Base-by-base conservation (phyloP, 768 basidiomycete genomes). In the Calocybe indica region DNA sequence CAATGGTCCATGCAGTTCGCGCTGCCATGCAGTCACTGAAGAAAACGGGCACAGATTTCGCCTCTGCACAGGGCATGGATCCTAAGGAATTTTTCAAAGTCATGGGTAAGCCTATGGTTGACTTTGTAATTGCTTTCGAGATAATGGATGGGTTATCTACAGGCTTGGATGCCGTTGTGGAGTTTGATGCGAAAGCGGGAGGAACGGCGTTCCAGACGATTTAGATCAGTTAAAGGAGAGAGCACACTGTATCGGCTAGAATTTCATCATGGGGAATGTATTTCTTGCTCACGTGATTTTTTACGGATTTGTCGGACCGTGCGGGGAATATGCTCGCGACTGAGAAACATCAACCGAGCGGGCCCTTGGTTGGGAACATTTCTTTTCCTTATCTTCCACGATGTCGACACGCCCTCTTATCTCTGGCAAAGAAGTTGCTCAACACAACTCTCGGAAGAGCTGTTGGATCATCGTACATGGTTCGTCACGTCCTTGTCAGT, bases 391-490 rank as follows among this genome's bases (percentile, higher is more conserved):
- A 5, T 32, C 29, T 43, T 33, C 14, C 11, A 15, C 40, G 10
- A 15, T 37, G 36, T 14, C 36, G 36, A 22, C 29, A 32, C 30
- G 42, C 42, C 12, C 12, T 35, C 33, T 29, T n/a, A 12, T 15
- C 28, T 73, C 75, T 43, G 75, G 74, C 7, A 58, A 74, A 49
- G 71, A 76, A 49, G 77, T 83, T 30, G 76, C 80, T 5, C 49
- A 69, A 52, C 82, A 83, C 56, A 79, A 76, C 53, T 69, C 62
- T 36, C 66, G 83, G 14, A 76, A 85, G 46, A 80, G 76, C 52
- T 85, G 84, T 55, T 88, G 85, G 85, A 89, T 92, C 50, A 89
- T 92, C 48, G 85, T 92, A 1, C 88, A 92, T 55, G 85, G 88
- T 84, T 52, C 36, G 70, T 57, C 28, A 36, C 15, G 22, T 12